Evolutionary conservation across 257 asterid genomes (phyloP), one percentile per base, ranked within the genome.

Genomic region (Nicotiana tomentosiformis): DNA sequence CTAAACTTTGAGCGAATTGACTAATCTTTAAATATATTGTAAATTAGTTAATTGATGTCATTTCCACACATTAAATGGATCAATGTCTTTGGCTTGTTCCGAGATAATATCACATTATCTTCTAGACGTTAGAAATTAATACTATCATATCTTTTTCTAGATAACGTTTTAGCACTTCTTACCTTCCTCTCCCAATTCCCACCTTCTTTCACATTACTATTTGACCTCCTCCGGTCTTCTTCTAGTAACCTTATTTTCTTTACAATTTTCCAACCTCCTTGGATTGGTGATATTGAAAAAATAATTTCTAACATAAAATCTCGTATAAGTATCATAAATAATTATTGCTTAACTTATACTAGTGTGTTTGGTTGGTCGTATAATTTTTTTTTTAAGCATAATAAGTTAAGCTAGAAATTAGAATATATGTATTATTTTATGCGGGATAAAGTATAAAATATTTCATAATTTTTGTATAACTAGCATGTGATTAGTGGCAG

Each of bases 31-130:
- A 32, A 32, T 32, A 32, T 3, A 32, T 3, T 32, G 0, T 0
- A 32, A 32, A 3, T 4, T 32, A 4, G 4, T 4, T 32, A 32
- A 0, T 0, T 32, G 0, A 0, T 3, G 5, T 3, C 5, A 32
- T 32, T 32, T 32, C 35, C 35, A 3, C 4, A 32, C 10, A 6
- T 39, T 39, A 39, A 6, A 39, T 39, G 10, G 46, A 7, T 39
- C 46, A 39, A 14, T 65, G 68, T 10, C 33, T 29, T 16, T 14
- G 2, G 4, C 12, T 66, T 29, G 0, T 32, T 66, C 11, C 10
- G 17, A 51, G 16, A 68, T 9, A 11, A 1, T 53, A 15, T 53
- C 6, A 53, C 58, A 15, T 53, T 43, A 3, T 67, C 29, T 67
- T 68, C 77, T 37, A 37, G 56, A 68, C 56, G 16, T 68, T 20